Evolutionary conservation across 2,329 filamentous ascomycete species (phyloP).

Genomic region (Fusarium denticulatum): DNA sequence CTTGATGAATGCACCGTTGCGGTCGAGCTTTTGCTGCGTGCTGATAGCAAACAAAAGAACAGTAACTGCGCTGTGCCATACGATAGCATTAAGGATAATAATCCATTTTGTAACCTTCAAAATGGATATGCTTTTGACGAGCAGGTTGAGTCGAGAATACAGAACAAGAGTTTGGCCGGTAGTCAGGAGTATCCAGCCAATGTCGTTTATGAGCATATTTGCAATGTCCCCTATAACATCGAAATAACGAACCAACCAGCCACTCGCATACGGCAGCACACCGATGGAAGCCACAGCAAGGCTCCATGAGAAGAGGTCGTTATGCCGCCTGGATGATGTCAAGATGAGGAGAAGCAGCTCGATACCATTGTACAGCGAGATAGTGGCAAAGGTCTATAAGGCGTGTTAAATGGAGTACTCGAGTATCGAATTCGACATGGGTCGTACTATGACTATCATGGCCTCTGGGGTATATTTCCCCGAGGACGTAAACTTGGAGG

Average conservation of each 20-base stretch:
- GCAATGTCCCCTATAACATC: slow-evolving; percentile 12
- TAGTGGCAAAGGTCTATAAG: slow-evolving; percentile 17
- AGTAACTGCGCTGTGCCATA: slow-evolving; percentile 29
- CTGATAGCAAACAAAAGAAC: slow-evolving; percentile 19
- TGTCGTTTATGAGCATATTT: slow-evolving; percentile 13
- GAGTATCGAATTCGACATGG: neutral
- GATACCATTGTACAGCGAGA: slow-evolving; percentile 31
- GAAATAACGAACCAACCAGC: slow-evolving; percentile 27
- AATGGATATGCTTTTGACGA: slow-evolving; percentile 8
- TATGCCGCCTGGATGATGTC: slow-evolving; percentile 24
- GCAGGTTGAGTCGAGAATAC: slow-evolving; percentile 29
- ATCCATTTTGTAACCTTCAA: slow-evolving; percentile 22
- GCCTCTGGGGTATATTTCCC: slow-evolving; percentile 24
- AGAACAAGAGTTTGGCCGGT: slow-evolving; percentile 33
- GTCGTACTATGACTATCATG: slow-evolving; percentile 33
- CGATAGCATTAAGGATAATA: slow-evolving; percentile 20
- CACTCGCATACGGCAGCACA: slow-evolving; percentile 22
- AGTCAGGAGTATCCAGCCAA: slow-evolving; percentile 32
- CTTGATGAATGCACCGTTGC: neutral
- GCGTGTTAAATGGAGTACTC: neutral
- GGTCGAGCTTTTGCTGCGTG: slow-evolving; percentile 5
- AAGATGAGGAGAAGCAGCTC: slow-evolving; percentile 30
- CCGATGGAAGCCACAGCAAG: slow-evolving; percentile 20
- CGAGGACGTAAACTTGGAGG: neutral
- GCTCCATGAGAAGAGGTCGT: slow-evolving; percentile 31